Conservation (phyloP, 768 basidiomycete genomes). For the Tylopilus plumbeoviolaceoides region DNA sequence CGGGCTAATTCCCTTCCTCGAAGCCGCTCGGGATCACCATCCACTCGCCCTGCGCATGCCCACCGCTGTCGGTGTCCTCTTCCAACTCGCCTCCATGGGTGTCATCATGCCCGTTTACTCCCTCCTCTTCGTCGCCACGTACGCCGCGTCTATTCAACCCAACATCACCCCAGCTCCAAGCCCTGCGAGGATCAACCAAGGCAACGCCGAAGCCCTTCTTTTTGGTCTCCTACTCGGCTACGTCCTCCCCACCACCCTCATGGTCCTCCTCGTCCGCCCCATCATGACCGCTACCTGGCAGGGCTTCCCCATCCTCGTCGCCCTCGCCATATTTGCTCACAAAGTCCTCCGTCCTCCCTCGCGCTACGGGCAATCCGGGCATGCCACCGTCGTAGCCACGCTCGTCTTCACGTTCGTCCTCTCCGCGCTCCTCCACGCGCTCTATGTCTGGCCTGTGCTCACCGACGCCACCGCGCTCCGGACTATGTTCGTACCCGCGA, state of each 20-base stretch:
- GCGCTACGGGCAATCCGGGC: conserved; percentile 13
- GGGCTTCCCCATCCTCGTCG: conserved; percentile 44
- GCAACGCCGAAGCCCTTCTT: conserved; percentile 48
- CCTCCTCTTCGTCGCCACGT: conserved; percentile 41
- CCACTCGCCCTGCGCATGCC: conserved; percentile 39
- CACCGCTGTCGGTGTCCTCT: conserved; percentile 37
- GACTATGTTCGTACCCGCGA: conserved; percentile 13
- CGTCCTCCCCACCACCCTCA: conserved; percentile 42
- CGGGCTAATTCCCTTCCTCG: conserved; percentile 41
- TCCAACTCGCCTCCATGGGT: conserved; percentile 42
- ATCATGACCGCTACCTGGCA: conserved; percentile 53
- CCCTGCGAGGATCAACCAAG: conserved; percentile 35
- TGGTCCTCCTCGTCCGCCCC: conserved; percentile 41
- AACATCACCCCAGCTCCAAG: neutral
- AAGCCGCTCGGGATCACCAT: conserved; percentile 39
- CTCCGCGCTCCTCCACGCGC: conserved; percentile 26
- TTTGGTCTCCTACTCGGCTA: conserved; percentile 46
- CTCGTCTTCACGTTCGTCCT: conserved; percentile 15
- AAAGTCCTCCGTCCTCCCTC: conserved; percentile 34
- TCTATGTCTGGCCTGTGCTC: conserved; percentile 17
- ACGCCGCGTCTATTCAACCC: conserved; percentile 20
- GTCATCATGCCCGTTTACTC: conserved; percentile 46
- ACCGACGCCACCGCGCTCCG: conserved; percentile 2
- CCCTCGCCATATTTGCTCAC: conserved; percentile 39
- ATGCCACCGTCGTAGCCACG: conserved; percentile 18